A percentile compares a stretch with the other conserved stretches of the same genome.
These are phyloP conservation scores for Trametes pubescens DNA, from an alignment of 1,284 basidiomycete genomes.

Conservation along the genomic window DNA sequence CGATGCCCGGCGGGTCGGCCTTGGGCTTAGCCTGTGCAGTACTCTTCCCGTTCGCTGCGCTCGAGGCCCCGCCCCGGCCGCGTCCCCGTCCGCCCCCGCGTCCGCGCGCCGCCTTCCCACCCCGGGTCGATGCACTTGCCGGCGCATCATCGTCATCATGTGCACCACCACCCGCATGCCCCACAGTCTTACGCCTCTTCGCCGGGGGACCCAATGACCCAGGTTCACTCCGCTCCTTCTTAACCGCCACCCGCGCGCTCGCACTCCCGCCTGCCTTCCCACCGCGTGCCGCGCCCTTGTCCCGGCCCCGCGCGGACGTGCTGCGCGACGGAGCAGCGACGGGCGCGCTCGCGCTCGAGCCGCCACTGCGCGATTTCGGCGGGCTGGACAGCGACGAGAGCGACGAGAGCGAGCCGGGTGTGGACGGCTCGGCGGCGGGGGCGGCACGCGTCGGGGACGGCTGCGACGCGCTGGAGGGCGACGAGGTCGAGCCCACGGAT, in stretches of 20 bases:
- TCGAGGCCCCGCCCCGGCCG: neutral
- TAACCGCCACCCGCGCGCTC: conserved; percentile 12
- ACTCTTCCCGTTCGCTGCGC: neutral
- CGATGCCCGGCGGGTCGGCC: conserved; percentile 21
- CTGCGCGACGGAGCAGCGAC: neutral
- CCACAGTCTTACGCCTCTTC: conserved; percentile 27
- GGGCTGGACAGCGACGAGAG: conserved; percentile 10
- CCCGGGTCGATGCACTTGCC: neutral
- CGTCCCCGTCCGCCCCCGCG: neutral
- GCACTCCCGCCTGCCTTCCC: conserved; percentile 6
- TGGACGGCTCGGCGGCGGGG: neutral
- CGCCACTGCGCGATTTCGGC: neutral
- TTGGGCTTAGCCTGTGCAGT: neutral
- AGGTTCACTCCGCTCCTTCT: conserved; percentile 14
- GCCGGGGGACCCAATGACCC: neutral
- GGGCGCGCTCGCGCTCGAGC: neutral
- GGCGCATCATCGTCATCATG: neutral
- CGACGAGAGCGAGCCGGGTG: conserved; percentile 15
- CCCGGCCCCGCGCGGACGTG: neutral
- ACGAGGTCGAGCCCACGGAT: neutral
- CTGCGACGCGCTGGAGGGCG: neutral
- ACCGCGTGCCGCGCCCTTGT: conserved; percentile 6
- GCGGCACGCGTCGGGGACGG: neutral
- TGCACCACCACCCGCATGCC: neutral
- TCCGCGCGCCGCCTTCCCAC: conserved; percentile 1